A percentile compares a stretch with the other conserved stretches of the same genome.
These are phyloP conservation scores for Colletotrichum filicis DNA, from an alignment of 2,329 filamentous ascomycete species.

Conservation along the genomic window DNA sequence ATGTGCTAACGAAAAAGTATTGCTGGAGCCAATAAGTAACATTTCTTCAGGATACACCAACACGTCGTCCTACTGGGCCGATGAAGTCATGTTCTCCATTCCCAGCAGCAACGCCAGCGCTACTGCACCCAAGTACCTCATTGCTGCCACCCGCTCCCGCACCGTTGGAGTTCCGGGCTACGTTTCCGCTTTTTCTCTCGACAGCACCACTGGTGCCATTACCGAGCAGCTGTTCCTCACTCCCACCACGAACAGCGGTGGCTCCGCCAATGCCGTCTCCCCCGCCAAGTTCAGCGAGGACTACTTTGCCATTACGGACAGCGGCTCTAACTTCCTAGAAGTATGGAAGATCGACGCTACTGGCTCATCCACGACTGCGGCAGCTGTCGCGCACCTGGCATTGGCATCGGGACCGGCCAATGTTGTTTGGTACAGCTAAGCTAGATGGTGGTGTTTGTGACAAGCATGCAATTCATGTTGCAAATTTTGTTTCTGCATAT, in stretches of 20 bases:
- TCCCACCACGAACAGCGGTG: conserved; percentile 45
- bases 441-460: neutral
- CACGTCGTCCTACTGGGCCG: conserved; percentile 25
- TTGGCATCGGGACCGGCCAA: conserved; percentile 16
- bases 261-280: conserved; percentile 47
- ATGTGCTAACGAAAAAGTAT: neutral
- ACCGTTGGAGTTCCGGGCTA: conserved; percentile 42
- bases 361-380: conserved; percentile 7
- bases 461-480: neutral
- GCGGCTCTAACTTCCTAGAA: conserved; percentile 46
- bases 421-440: conserved; percentile 28
- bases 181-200: conserved; percentile 46
- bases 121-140: conserved; percentile 15
- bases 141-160: conserved; percentile 27
- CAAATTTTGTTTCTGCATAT: neutral
- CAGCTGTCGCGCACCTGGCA: conserved; percentile 9
- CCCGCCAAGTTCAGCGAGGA: conserved; percentile 45
- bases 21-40: too few species aligned
- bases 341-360: conserved; percentile 45
- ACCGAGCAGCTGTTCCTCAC: conserved; percentile 43
- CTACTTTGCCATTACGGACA: conserved; percentile 47
- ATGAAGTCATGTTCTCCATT: conserved; percentile 23
- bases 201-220: conserved; percentile 41
- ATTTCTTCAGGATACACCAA: conserved; percentile 7
- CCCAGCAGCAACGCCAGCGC: conserved; percentile 8